Conservation (phyloP, 2,329 filamentous ascomycete species). For the Calonectria pauciramosa region DNA sequence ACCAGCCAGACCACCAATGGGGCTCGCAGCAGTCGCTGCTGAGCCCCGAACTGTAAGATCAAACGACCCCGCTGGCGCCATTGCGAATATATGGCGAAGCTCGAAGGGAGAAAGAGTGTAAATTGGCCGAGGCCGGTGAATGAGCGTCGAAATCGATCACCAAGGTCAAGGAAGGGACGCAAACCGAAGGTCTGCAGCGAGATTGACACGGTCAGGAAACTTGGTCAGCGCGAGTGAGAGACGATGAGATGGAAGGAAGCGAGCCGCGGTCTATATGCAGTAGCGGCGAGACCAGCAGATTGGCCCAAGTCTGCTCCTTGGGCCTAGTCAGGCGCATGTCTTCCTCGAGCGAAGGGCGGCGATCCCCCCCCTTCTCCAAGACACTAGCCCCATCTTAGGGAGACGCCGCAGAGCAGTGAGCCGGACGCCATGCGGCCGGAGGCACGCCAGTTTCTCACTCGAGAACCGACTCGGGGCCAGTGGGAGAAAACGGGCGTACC, state of each 20-base stretch:
- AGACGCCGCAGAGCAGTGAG: constrained; percentile 9
- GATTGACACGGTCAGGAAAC: constrained; percentile 41
- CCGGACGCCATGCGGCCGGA: constrained; percentile 20
- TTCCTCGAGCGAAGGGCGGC: constrained; percentile 34
- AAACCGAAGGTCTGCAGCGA: constrained; percentile 53
- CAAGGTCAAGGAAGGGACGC: constrained; percentile 56
- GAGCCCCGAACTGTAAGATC: background rate
- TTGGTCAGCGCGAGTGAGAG: constrained; percentile 35
- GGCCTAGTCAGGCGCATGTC: constrained; percentile 19
- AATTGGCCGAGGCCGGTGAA: constrained; percentile 51
- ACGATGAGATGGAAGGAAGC: constrained; percentile 43
- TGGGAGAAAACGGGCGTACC: constrained; percentile 10
- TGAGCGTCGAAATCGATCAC: constrained; percentile 48
- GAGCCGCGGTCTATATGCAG: constrained; percentile 17
- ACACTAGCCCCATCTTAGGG: constrained; percentile 23
- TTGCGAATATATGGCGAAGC: background rate
- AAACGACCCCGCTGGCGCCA: constrained; percentile 41
- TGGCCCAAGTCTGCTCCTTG: background rate
- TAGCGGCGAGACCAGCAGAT: constrained; percentile 20
- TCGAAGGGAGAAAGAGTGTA: constrained; percentile 47
- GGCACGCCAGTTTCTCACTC: constrained; percentile 37
- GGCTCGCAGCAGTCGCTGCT: constrained; percentile 29
- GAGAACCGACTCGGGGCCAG: constrained; percentile 19
- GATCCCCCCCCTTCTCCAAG: constrained; percentile 39
- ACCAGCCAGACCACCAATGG: constrained; percentile 53